phyloP scores from a whole-genome alignment of 306 rosid genomes.

The Morella rubra region DNA sequence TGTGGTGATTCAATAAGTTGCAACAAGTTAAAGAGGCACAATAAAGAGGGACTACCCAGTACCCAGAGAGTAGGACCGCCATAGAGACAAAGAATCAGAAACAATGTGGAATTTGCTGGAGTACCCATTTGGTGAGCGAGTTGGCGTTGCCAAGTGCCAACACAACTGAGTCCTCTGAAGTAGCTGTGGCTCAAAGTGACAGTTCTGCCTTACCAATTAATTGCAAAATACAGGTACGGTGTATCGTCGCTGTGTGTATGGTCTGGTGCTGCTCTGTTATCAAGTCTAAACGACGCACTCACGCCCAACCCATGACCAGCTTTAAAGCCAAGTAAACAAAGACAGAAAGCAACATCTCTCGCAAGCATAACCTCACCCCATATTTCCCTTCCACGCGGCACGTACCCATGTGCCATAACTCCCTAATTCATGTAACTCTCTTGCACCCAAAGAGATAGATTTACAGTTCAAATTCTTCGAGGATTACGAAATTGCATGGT shows the following conservation, averaged over 20 bases:
- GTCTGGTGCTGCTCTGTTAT: too few relatives aligned
- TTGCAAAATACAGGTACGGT: neutral
- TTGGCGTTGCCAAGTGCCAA: too few relatives aligned
- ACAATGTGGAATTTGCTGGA: neutral
- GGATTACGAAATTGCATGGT: neutral
- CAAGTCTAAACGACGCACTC: too few relatives aligned
- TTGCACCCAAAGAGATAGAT: neutral
- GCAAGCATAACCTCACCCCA: neutral
- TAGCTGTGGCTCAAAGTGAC: too few relatives aligned
- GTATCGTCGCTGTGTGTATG: too few relatives aligned
- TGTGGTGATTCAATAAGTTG: neutral
- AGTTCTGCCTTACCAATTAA: conserved; percentile 11
- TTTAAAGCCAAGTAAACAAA: neutral
- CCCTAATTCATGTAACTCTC: neutral
- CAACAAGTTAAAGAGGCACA: neutral
- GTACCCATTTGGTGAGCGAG: conserved; percentile 33
- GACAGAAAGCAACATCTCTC: neutral
- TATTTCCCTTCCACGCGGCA: too few relatives aligned
- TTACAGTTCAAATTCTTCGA: neutral
- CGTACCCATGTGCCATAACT: too few relatives aligned
- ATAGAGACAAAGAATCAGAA: neutral
- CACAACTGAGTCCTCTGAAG: too few relatives aligned
- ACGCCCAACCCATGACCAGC: neutral
- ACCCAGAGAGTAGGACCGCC: neutral
- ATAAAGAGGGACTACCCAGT: neutral